These are phyloP conservation scores for Kalaharituber pfeilii DNA, from an alignment of 2,329 filamentous ascomycete species.

Conservation along the genomic window DNA sequence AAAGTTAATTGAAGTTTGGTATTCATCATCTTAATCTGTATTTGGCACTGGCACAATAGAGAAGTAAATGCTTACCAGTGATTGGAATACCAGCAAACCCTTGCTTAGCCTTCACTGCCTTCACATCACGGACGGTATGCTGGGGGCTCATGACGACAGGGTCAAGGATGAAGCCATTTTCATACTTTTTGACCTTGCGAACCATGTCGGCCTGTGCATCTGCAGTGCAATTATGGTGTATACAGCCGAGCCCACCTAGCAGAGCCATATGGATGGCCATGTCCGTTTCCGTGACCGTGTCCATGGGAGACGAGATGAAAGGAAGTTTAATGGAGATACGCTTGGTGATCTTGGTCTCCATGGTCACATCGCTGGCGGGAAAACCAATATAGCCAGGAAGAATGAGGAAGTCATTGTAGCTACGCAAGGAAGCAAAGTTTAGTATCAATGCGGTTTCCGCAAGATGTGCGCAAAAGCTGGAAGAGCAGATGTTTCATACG, in stretches of 20 bases:
- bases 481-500: slow-evolving; percentile 40
- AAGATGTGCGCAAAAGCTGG: slow-evolving; percentile 1
- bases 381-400: slow-evolving; percentile 94
- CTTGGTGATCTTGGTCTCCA: slow-evolving; percentile 89
- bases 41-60: slow-evolving; percentile 12
- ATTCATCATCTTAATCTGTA: slow-evolving; percentile 54
- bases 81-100: slow-evolving; percentile 97
- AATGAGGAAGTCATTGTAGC: slow-evolving; percentile 77
- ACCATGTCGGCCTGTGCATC: slow-evolving; percentile 98
- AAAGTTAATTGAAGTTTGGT: slow-evolving; percentile 85
- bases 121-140: slow-evolving; percentile 81
- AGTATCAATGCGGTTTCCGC: too few species aligned
- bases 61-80: slow-evolving; percentile 53
- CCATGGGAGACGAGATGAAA: slow-evolving; percentile 96
- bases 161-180: slow-evolving; percentile 97
- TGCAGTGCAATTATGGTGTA: slow-evolving; percentile 98
- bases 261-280: slow-evolving; percentile 98
- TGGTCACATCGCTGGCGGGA: slow-evolving; percentile 67
- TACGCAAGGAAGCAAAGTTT: too few species aligned
- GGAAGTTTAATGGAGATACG: slow-evolving; percentile 91
- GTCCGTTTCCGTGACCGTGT: slow-evolving; percentile 97
- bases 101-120: slow-evolving; percentile 90
- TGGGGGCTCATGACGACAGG: slow-evolving; percentile 76
- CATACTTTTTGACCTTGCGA: slow-evolving; percentile 94
- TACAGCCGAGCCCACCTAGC: slow-evolving; percentile 76